Conservation (phyloP, 495 filamentous ascomycete species). For the Penicillium taxi region DNA sequence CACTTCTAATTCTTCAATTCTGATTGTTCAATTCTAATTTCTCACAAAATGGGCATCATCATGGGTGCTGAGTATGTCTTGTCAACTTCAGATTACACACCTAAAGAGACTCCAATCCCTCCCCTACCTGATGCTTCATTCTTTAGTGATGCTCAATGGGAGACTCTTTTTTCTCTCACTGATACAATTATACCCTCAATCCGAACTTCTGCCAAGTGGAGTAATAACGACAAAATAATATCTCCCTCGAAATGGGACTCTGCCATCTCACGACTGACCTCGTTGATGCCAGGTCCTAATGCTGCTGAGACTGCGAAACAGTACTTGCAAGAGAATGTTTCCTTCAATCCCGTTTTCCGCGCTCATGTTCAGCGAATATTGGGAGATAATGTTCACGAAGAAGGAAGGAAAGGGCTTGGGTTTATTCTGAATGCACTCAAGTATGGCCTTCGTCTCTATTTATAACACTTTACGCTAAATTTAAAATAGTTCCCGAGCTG, state of each 20-base stretch:
- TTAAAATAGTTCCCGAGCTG: conserved; percentile 60
- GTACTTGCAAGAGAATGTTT: conserved; percentile 45
- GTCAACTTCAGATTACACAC: conserved; percentile 22
- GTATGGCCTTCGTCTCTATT: conserved; percentile 34
- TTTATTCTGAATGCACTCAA: conserved; percentile 47
- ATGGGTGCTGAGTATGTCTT: too few species aligned
- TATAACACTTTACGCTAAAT: too few species aligned
- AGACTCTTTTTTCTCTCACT: conserved; percentile 44
- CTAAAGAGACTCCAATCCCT: conserved; percentile 38
- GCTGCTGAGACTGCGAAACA: conserved; percentile 23
- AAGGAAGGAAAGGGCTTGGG: conserved; percentile 42
- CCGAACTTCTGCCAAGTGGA: conserved; percentile 23
- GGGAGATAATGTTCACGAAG: conserved; percentile 32
- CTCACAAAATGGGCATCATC: too few species aligned
- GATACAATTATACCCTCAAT: conserved; percentile 50
- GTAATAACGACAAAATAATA: conserved; percentile 25
- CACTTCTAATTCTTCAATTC: too few species aligned
- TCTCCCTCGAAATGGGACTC: conserved; percentile 29
- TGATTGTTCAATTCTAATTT: too few species aligned
- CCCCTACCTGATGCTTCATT: conserved; percentile 28
- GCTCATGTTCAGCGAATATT: conserved; percentile 39
- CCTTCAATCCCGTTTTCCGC: conserved; percentile 40
- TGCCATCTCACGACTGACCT: conserved; percentile 22
- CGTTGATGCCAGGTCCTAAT: conserved; percentile 22
- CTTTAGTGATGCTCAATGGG: conserved; percentile 48